Evolutionary conservation across 2,329 filamentous ascomycete species (phyloP).

Genomic region (Akanthomyces uredinophilus): DNA sequence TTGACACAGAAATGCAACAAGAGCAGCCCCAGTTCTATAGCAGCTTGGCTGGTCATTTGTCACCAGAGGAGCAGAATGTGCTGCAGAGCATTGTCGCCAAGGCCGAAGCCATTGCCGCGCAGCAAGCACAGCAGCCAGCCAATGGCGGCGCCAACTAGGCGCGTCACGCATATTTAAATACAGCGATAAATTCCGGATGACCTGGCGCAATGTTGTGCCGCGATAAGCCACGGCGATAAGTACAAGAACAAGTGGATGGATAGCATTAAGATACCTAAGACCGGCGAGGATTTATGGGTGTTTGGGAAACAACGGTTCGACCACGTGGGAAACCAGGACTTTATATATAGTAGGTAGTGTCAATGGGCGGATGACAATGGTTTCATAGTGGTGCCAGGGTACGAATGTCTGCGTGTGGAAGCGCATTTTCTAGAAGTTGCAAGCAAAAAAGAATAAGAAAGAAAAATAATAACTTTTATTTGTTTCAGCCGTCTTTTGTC

Average conservation of each 20-base stretch:
- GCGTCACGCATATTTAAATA: not conserved
- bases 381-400: not conserved
- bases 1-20: conserved; percentile 68
- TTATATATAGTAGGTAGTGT: conserved; percentile 13
- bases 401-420: not conserved
- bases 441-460: not conserved
- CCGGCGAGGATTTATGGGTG: conserved; percentile 6
- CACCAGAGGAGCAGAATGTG: conserved; percentile 72
- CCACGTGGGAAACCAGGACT: not conserved
- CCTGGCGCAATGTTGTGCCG: not conserved
- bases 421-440: not conserved
- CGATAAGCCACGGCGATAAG: not conserved
- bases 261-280: conserved; percentile 14
- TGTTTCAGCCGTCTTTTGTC: not conserved
- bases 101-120: conserved; percentile 38
- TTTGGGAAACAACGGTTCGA: not conserved
- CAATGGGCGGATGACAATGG: not conserved
- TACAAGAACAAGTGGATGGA: conserved; percentile 8
- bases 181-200: not conserved
- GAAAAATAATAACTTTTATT: conserved; percentile 1
- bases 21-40: conserved; percentile 87
- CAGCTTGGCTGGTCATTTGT: conserved; percentile 71
- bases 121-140: conserved; percentile 14
- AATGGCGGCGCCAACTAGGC: conserved; percentile 20
- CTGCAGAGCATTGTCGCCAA: conserved; percentile 74